These are phyloP conservation scores for Penicillium angulare DNA, from an alignment of 495 filamentous ascomycete genomes.

Conservation along the genomic window DNA sequence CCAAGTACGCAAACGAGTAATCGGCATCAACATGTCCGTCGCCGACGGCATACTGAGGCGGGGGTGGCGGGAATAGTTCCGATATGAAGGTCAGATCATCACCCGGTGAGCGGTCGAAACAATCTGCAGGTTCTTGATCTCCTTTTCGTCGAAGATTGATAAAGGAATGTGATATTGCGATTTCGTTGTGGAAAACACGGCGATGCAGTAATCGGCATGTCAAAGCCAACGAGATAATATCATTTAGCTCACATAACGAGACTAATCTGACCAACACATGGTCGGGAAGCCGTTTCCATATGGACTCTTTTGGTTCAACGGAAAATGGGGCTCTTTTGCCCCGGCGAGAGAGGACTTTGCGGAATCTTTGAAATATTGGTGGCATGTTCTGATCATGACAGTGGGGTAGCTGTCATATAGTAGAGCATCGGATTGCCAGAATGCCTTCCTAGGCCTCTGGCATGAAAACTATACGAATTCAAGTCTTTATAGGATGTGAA, in stretches of 20 bases:
- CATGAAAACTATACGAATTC: no score
- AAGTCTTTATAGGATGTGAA: no score
- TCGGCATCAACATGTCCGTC: slow-evolving; percentile 19
- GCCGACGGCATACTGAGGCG: slow-evolving; percentile 23
- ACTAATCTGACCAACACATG: slow-evolving; percentile 18
- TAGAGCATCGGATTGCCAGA: neutral
- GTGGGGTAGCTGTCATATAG: neutral
- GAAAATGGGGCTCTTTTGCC: slow-evolving; percentile 5
- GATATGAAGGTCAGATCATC: slow-evolving; percentile 31
- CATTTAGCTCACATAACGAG: slow-evolving; percentile 20
- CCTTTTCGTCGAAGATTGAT: slow-evolving; percentile 12
- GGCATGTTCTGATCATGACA: slow-evolving; percentile 14
- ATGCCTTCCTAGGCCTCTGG: neutral
- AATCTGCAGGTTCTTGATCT: neutral
- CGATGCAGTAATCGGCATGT: slow-evolving; percentile 22
- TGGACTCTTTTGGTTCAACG: slow-evolving; percentile 3
- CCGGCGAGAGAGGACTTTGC: slow-evolving; percentile 13
- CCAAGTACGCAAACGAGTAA: slow-evolving; percentile 30
- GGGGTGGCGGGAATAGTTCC: slow-evolving; percentile 29
- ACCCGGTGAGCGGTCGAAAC: slow-evolving; percentile 11
- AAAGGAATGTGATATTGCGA: slow-evolving; percentile 24
- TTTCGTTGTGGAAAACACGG: slow-evolving; percentile 22
- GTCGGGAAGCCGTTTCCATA: slow-evolving; percentile 26
- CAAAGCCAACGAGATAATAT: slow-evolving; percentile 21
- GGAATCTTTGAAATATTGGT: slow-evolving; percentile 17